Base-by-base conservation (phyloP, 768 basidiomycete genomes). In the Agrocybe praecox region DNA sequence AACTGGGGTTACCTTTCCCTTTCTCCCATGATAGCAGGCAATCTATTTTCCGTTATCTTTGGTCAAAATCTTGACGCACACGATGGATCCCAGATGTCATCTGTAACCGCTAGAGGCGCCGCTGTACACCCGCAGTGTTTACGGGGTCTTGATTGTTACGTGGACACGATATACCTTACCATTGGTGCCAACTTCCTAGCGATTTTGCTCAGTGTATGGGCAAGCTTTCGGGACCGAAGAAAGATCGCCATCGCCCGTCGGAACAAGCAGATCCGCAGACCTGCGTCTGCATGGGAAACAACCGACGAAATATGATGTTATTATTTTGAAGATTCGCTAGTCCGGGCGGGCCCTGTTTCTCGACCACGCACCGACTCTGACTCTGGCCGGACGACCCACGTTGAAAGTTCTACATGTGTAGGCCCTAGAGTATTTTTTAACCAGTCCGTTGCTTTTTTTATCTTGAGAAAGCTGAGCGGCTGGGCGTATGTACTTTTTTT, bases 1-100 rank as follows among this genome's bases (percentile, higher is more conserved):
- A 95, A 95, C 71, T 94, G 89, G 89, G 93, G 93, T 9, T 91
- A 82, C 66, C 76, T 90, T 22, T 83, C 84, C 18, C 72, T 92
- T 46, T 82, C 90, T 0, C 92, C 94, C 1, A 72, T 93, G 52
- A n/a, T 87, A 6, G 90, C 88, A 3, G 89, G 89, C 0, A 96
- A 95, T 72, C 46, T 94, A 1, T 90, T 94, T 69, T 93, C 92
- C n/a, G 62, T 96, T 50, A 75, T 87, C 44, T 96, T 95, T 63
- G 94, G 94, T 6, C 78, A 76, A 47, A 89, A 92, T 62, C 80
- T 94, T 26, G 94, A 96, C 62, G 77, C 86, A 3, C 90, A 96
- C 62, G 82, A 75, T 51, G 62, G 56, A 8, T 49, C 56, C 14
- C 46, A 58, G 11, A 49, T 36, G 8, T 43, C 36, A 26, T 48